phyloP scores from a whole-genome alignment of 176 grass and related monocot species.

The Juncus effusus region DNA sequence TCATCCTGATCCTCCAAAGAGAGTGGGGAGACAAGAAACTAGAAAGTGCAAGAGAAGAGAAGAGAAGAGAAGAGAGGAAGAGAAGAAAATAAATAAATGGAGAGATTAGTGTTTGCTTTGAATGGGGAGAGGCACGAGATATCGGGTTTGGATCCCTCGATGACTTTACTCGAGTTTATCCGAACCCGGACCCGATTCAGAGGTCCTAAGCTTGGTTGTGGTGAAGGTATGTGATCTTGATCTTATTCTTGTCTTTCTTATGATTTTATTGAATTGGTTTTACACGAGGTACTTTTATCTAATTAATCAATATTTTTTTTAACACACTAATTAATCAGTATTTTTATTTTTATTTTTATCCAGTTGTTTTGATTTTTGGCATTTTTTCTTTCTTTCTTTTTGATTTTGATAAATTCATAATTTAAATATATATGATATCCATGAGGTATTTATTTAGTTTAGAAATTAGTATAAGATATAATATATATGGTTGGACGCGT shows the following conservation, averaged over 20 bases:
- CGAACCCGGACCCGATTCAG: conserved; percentile 53
- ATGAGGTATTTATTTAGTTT: too few relatives aligned
- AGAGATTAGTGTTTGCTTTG: conserved; percentile 50
- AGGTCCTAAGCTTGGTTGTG: conserved; percentile 67
- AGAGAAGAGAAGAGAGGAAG: conserved; percentile 3
- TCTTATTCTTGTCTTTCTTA: background rate
- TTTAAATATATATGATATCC: too few relatives aligned
- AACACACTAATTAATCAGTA: too few relatives aligned
- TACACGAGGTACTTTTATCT: too few relatives aligned
- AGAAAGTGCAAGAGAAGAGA: background rate
- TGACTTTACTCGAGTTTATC: conserved; percentile 68
- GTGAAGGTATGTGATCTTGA: conserved; percentile 43
- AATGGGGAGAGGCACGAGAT: conserved; percentile 62
- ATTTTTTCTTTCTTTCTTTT: too few relatives aligned
- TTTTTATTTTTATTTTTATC: too few relatives aligned
- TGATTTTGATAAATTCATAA: too few relatives aligned
- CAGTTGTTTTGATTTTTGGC: too few relatives aligned
- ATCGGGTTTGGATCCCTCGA: conserved; percentile 42
- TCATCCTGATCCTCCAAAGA: too few relatives aligned
- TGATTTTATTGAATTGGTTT: background rate
- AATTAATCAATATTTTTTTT: background rate
- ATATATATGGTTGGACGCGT: too few relatives aligned
- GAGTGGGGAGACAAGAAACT: too few relatives aligned
- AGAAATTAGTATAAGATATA: too few relatives aligned
- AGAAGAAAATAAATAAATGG: background rate